phyloP scores from a whole-genome alignment of 805 yeast species.

The Blastobotrys robertii region DNA sequence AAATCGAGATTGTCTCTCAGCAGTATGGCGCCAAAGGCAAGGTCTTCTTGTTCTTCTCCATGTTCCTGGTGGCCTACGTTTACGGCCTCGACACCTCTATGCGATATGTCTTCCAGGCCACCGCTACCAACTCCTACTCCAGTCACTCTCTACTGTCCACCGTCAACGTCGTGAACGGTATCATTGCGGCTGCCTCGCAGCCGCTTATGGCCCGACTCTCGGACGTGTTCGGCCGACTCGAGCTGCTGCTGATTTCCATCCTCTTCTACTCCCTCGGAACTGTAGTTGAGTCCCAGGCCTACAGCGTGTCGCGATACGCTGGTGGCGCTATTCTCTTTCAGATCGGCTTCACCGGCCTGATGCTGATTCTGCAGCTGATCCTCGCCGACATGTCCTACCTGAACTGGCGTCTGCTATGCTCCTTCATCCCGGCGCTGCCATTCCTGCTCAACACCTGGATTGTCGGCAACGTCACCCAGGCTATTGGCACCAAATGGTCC shows the following conservation, averaged over 20 bases:
- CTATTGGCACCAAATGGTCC: constrained; percentile 36
- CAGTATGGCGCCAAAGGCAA: constrained; percentile 37
- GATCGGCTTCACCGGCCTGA: constrained; percentile 55
- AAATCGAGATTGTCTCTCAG: constrained; percentile 43
- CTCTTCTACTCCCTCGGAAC: constrained; percentile 55
- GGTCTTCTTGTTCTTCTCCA: constrained; percentile 35
- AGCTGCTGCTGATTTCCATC: constrained; percentile 39
- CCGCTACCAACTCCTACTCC: constrained; percentile 46
- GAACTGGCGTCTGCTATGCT: constrained; percentile 59
- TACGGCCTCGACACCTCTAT: constrained; percentile 54
- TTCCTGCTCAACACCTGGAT: constrained; percentile 74
- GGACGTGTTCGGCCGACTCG: constrained; percentile 58
- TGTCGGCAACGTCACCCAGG: constrained; percentile 42
- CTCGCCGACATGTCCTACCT: constrained; percentile 58
- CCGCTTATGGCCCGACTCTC: constrained; percentile 55
- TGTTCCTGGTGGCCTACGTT: constrained; percentile 48
- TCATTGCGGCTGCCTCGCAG: constrained; percentile 58
- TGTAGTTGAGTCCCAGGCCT: constrained; percentile 51
- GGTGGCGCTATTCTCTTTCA: constrained; percentile 53
- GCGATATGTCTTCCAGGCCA: constrained; percentile 37
- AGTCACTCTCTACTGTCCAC: constrained; percentile 50
- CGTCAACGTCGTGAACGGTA: constrained; percentile 46
- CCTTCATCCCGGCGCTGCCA: constrained; percentile 61
- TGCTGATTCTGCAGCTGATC: constrained; percentile 46
- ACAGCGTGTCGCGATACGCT: constrained; percentile 46